Evolutionary conservation across 192 early-diverging fungal genomes (phyloP), one percentile per base, ranked within the genome.

Genomic region (Nowakowskiella sp.): DNA sequence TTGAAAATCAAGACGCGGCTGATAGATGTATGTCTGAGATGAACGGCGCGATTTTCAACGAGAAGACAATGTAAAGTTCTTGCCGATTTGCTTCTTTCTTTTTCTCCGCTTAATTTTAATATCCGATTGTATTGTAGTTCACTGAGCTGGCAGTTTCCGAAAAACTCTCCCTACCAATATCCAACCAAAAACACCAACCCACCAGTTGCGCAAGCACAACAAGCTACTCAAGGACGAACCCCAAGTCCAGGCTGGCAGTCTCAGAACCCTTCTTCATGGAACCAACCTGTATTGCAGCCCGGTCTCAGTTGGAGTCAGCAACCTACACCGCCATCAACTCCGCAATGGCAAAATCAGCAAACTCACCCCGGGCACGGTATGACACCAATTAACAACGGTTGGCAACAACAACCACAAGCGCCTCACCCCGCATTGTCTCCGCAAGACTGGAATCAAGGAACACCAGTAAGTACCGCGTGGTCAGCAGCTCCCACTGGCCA

Each of bases 111-210:
- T 28, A 0, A 10, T 4, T 23, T 30, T 31, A 32, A 13, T 16
- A 23, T 32, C 21, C 34, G 48, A 5, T 4, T 31, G 29, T 28
- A 45, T 45, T 8, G 23, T 33, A 73, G 71, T 19, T 26, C 67
- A n/a, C 59, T 74, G 13, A 31, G 51, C 6, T 75, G 69, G 69
- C 69, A 75, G 30, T 75, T 72, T 43, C 61, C 59, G 2, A 75
- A 74, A 45, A 72, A 75, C 49, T 55, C 66, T 1, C 71, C 57
- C 4, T 72, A 72, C 50, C 63, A 73, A 39, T 75, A 75, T 51
- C 73, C 70, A 3, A 64, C 69, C 4, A 10, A 39, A 13, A 13
- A 39, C 36, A 13, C 13, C 36, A 39, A 19, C 36, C 36, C 13
- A 19, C 19, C 13, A 39, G 19, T 13, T 13, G 36, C 19, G 19